A percentile compares a stretch with the other conserved stretches of the same genome.
phyloP scores from a whole-genome alignment of 108 stramenopile species.

The Pseudonitzschia pungens region DNA sequence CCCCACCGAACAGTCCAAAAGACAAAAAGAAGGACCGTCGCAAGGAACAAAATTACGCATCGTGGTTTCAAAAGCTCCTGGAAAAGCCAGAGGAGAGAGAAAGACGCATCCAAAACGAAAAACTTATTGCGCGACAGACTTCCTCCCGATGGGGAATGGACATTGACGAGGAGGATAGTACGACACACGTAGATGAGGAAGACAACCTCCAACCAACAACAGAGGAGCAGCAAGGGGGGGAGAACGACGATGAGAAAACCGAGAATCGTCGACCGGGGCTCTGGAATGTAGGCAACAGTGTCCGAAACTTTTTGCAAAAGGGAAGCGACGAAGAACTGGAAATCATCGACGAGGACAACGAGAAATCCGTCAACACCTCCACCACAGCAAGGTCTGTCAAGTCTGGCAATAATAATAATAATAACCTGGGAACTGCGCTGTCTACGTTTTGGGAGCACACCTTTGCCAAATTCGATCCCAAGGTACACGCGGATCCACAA shows the following conservation, averaged over 20 bases:
- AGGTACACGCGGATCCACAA: not conserved
- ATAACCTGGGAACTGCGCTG: not conserved
- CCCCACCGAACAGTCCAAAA: too few species aligned
- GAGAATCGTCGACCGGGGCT: not conserved
- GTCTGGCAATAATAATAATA: not conserved
- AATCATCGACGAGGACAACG: not conserved
- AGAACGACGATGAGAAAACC: too few species aligned
- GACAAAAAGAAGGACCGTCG: not conserved
- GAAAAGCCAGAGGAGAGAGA: not conserved
- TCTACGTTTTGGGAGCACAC: conserved; percentile 6
- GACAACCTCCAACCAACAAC: not conserved
- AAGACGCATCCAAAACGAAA: not conserved
- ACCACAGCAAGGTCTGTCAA: not conserved
- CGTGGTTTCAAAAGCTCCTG: not conserved
- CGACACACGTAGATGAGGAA: not conserved
- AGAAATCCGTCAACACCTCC: not conserved
- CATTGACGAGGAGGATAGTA: conserved; percentile 1
- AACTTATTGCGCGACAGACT: not conserved
- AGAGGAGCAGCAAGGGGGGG: too few species aligned
- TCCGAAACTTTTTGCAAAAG: not conserved
- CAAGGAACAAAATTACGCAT: not conserved
- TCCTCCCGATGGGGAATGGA: not conserved
- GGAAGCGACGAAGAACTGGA: not conserved
- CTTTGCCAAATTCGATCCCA: conserved; percentile 3
- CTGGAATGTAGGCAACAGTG: not conserved